Conservation (phyloP, 2,329 filamentous ascomycete species). For the Pseudogymnoascus sp. region DNA sequence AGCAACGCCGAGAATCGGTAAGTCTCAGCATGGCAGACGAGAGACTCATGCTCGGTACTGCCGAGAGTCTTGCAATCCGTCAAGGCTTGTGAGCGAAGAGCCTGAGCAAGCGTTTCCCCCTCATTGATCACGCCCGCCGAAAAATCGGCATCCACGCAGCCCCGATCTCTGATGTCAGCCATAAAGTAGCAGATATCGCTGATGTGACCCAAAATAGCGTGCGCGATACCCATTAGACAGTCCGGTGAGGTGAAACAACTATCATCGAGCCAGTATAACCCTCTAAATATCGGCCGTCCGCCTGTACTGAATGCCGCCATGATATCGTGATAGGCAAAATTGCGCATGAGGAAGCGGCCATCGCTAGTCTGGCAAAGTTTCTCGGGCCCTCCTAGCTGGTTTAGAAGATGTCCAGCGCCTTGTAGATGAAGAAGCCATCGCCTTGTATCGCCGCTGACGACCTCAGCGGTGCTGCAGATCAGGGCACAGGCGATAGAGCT, state of each 20-base stretch:
- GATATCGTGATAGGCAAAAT: constrained; percentile 17
- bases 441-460: constrained; percentile 13
- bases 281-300: constrained; percentile 10
- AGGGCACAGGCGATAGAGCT: constrained; percentile 15
- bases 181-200: constrained; percentile 15
- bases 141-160: neutral
- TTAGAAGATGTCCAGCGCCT: constrained; percentile 15
- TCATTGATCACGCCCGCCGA: constrained; percentile 3
- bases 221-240: constrained; percentile 14
- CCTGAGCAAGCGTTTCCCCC: constrained; percentile 9
- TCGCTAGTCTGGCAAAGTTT: constrained; percentile 11
- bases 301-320: constrained; percentile 15
- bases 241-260: constrained; percentile 8
- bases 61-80: neutral
- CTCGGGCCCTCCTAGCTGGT: constrained; percentile 11
- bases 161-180: constrained; percentile 12
- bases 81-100: constrained; percentile 10
- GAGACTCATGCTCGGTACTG: neutral
- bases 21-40: constrained; percentile 15
- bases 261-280: constrained; percentile 12
- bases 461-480: constrained; percentile 14
- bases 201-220: constrained; percentile 13
- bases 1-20: constrained; percentile 14
- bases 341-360: constrained; percentile 14
- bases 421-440: constrained; percentile 15